Conservation (phyloP, 768 basidiomycete species). For the Dacryopinax primogenitus region DNA sequence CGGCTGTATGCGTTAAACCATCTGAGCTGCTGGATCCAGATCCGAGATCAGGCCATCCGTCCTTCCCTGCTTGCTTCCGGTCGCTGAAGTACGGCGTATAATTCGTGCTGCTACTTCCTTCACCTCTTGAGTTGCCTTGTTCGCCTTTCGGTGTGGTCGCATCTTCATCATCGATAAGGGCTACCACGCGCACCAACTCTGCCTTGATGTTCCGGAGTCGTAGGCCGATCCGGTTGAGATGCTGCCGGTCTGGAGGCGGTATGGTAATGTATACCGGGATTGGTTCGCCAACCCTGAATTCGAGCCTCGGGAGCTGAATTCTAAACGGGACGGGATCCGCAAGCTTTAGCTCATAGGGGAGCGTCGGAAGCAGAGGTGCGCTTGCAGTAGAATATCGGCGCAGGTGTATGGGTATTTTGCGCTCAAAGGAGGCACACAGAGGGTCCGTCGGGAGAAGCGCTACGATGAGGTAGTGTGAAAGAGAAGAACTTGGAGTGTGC, state of each 20-base stretch:
- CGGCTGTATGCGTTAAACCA: conserved; percentile 31
- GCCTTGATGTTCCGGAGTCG: conserved; percentile 67
- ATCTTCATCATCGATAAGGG: background rate
- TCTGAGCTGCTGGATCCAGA: background rate
- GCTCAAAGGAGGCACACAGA: conserved; percentile 33
- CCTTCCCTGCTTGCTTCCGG: background rate
- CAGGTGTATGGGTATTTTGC: conserved; percentile 54
- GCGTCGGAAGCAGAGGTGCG: conserved; percentile 36
- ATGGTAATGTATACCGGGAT: conserved; percentile 71
- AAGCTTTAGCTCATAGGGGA: conserved; percentile 46
- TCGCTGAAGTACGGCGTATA: background rate
- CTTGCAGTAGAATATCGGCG: conserved; percentile 54
- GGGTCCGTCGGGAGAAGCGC: conserved; percentile 42
- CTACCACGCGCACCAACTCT: conserved; percentile 53
- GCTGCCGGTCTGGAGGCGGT: conserved; percentile 55
- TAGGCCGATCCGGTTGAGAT: conserved; percentile 56
- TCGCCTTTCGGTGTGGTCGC: background rate
- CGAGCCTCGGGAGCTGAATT: conserved; percentile 58
- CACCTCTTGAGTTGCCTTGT: background rate
- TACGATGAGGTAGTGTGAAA: conserved; percentile 59
- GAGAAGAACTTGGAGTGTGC: conserved; percentile 57
- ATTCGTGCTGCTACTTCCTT: background rate
- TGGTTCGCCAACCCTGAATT: conserved; percentile 56
- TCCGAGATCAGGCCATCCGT: background rate
- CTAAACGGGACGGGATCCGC: conserved; percentile 54